Conservation (phyloP, 179 eudicot species). For the Silene noctiflora region DNA sequence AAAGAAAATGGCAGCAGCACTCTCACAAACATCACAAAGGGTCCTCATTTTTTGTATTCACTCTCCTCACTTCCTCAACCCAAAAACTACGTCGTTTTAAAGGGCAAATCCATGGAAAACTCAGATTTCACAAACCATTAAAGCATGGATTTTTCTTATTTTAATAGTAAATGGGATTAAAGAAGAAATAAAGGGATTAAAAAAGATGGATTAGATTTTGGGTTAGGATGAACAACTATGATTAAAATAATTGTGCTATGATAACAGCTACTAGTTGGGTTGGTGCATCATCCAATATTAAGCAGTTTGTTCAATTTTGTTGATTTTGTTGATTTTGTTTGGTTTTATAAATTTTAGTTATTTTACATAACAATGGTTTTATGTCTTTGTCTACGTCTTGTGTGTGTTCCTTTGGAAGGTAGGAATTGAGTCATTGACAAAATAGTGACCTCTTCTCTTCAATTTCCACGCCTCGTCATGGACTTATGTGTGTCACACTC, state of each 20-base stretch:
- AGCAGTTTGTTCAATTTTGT: not conserved
- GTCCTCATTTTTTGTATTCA: slow-evolving; percentile 56
- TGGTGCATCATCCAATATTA: slow-evolving; percentile 17
- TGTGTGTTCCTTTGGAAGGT: not conserved
- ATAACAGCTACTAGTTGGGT: slow-evolving; percentile 5
- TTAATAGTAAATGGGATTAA: not conserved
- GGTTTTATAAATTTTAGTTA: not conserved
- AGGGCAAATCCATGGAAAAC: slow-evolving; percentile 6
- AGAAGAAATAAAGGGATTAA: not conserved
- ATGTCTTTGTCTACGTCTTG: slow-evolving; percentile 17
- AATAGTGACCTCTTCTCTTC: slow-evolving; percentile 5
- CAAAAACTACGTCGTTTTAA: slow-evolving; percentile 1
- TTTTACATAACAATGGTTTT: not conserved
- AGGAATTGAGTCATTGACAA: not conserved
- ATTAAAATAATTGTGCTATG: not conserved
- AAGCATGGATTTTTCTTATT: not conserved
- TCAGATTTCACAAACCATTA: not conserved
- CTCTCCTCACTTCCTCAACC: not conserved
- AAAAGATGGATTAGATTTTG: not conserved
- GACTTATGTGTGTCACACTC: slow-evolving; percentile 11
- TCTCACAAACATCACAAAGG: slow-evolving; percentile 80
- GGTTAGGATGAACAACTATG: not conserved
- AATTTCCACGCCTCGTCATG: not conserved
- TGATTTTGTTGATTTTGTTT: not conserved
- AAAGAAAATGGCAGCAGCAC: slow-evolving; percentile 78